A percentile compares a stretch with the other conserved stretches of the same genome.
These are phyloP conservation scores for Cercospora nicotianae DNA, from an alignment of 2,329 filamentous ascomycete species.

Conservation along the genomic window DNA sequence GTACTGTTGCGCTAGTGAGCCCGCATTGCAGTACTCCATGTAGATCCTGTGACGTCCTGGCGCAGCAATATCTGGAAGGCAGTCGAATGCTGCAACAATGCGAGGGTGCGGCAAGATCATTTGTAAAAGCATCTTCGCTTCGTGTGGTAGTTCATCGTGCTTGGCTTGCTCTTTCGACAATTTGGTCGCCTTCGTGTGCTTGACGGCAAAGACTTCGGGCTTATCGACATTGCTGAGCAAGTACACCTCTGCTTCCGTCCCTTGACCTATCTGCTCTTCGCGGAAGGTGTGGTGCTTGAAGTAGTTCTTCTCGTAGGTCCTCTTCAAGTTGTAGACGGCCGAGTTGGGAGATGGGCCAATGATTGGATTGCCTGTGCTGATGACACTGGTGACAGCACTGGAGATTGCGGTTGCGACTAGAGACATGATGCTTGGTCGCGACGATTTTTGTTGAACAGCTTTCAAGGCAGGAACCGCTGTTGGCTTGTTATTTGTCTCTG, in stretches of 20 bases:
- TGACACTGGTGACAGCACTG: not conserved
- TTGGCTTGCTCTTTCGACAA: not conserved
- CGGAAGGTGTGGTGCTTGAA: slow-evolving; percentile 9
- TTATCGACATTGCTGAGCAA: not conserved
- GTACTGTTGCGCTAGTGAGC: slow-evolving; percentile 18
- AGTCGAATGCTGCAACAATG: slow-evolving; percentile 4
- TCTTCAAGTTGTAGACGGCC: not conserved
- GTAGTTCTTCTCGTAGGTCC: not conserved
- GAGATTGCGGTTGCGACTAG: not conserved
- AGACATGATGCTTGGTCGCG: not conserved
- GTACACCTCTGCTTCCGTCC: not conserved
- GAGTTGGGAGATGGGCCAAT: not conserved
- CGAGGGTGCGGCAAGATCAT: not conserved
- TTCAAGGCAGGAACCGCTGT: not conserved
- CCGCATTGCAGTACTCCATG: slow-evolving; percentile 25
- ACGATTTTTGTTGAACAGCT: not conserved
- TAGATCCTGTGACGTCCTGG: slow-evolving; percentile 11
- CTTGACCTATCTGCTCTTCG: not conserved
- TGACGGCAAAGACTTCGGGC: not conserved
- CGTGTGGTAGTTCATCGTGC: not conserved
- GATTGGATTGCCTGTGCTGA: not conserved
- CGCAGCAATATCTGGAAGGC: not conserved
- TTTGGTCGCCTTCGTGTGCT: slow-evolving; percentile 2
- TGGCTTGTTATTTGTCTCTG: not conserved
- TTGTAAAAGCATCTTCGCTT: not conserved